Conservation (phyloP, 371 early-diverging fungal species). For the Nosema bombycis region DNA sequence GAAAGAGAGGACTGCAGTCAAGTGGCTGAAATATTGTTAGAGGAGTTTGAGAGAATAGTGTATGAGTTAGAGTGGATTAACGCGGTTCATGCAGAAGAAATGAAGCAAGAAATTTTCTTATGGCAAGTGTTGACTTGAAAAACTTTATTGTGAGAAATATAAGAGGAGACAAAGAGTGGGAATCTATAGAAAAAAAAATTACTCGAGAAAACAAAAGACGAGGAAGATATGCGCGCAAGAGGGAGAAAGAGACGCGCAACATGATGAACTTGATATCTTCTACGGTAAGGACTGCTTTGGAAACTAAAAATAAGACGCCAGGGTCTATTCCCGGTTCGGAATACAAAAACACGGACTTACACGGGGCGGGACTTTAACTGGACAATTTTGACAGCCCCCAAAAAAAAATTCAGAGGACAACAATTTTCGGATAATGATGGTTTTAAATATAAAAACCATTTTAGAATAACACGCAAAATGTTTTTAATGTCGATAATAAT, state of each 20-base stretch:
- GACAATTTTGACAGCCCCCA: too few species aligned
- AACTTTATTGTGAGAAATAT: not conserved
- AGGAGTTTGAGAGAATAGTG: not conserved
- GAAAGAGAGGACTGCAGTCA: not conserved
- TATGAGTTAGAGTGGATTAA: not conserved
- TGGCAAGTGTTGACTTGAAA: not conserved
- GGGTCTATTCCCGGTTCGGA: too few species aligned
- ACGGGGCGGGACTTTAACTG: too few species aligned
- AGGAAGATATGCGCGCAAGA: not conserved
- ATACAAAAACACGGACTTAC: too few species aligned
- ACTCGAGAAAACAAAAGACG: not conserved
- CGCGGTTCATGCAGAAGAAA: not conserved
- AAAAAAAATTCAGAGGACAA: too few species aligned
- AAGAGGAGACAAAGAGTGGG: not conserved
- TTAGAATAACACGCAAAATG: too few species aligned
- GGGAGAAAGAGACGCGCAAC: not conserved
- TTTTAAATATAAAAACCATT: too few species aligned
- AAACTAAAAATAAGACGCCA: too few species aligned
- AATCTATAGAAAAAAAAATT: not conserved
- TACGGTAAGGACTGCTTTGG: not conserved
- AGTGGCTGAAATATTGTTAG: not conserved
- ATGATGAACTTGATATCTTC: not conserved
- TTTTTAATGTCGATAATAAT: too few species aligned
- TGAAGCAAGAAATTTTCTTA: not conserved
- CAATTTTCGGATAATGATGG: too few species aligned